Conservation (phyloP, 257 asterid genomes). For the Echites panduratus region DNA sequence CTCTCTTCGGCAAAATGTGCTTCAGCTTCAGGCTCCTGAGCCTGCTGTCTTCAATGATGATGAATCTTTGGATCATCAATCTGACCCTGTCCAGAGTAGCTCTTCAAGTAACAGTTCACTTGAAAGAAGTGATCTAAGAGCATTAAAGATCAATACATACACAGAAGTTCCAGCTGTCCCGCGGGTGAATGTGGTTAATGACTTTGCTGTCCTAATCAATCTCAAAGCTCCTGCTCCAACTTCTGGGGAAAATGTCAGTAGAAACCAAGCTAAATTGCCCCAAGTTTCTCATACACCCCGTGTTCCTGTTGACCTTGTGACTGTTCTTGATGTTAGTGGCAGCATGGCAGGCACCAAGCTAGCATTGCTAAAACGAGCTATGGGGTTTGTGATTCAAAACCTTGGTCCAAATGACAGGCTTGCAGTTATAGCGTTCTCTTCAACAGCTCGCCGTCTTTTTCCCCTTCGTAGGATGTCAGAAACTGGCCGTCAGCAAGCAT, state of each 20-base stretch:
- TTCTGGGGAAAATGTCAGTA: slow-evolving; percentile 32
- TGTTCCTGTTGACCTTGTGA: slow-evolving; percentile 93
- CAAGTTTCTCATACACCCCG: slow-evolving; percentile 52
- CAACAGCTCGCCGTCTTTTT: slow-evolving; percentile 90
- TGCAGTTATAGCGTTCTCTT: slow-evolving; percentile 92
- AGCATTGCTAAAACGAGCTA: slow-evolving; percentile 86
- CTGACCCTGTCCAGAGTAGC: slow-evolving; percentile 25
- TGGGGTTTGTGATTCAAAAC: slow-evolving; percentile 96
- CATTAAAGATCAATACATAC: slow-evolving; percentile 50
- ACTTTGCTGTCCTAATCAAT: slow-evolving; percentile 62
- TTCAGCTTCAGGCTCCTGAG: slow-evolving; percentile 53
- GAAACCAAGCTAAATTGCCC: slow-evolving; percentile 27
- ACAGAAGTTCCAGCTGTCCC: slow-evolving; percentile 69
- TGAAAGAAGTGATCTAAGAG: slow-evolving; percentile 30
- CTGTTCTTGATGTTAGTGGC: slow-evolving; percentile 95
- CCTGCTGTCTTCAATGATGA: slow-evolving; percentile 83
- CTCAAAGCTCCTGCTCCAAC: slow-evolving; percentile 80
- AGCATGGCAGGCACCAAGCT: slow-evolving; percentile 99
- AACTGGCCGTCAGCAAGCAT: slow-evolving; percentile 80
- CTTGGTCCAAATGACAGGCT: slow-evolving; percentile 88
- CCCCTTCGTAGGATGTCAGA: slow-evolving; percentile 90
- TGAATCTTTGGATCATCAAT: slow-evolving; percentile 58
- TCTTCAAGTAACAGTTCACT: slow-evolving; percentile 18
- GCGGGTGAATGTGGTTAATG: slow-evolving; percentile 32
- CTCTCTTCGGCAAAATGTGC: slow-evolving; percentile 38